These are phyloP conservation scores for Tuber microsphaerosporum DNA, from an alignment of 495 filamentous ascomycete species.

Conservation along the genomic window DNA sequence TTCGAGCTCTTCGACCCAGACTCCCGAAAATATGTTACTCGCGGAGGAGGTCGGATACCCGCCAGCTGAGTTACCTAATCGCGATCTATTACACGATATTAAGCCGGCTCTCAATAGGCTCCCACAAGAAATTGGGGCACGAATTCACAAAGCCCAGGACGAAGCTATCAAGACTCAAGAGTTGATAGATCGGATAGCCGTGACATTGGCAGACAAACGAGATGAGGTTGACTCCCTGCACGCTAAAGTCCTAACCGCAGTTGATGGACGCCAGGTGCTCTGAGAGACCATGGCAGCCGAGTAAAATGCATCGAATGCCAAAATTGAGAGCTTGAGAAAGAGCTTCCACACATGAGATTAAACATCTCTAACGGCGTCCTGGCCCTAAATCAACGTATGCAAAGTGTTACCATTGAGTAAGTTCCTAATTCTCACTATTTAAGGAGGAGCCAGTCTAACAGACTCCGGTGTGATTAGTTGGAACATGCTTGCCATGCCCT, in stretches of 20 bases:
- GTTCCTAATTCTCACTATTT: conserved; percentile 35
- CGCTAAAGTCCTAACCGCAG: conserved; percentile 71
- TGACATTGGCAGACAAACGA: conserved; percentile 88
- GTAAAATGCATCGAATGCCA: conserved; percentile 75
- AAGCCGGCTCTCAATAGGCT: conserved; percentile 69
- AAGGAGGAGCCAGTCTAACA: conserved; percentile 3
- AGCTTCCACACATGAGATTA: conserved; percentile 82
- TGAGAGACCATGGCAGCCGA: conserved; percentile 81
- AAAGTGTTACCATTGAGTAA: conserved; percentile 91
- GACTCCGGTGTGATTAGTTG: conserved; percentile 68
- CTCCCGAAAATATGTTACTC: conserved; percentile 54
- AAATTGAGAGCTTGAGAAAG: conserved; percentile 98
- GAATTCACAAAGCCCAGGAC: conserved; percentile 71
- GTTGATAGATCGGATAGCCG: conserved; percentile 81
- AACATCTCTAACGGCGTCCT: conserved; percentile 81
- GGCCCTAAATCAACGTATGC: conserved; percentile 87
- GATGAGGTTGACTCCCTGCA: conserved; percentile 85
- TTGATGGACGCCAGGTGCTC: conserved; percentile 88
- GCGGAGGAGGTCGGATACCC: conserved; percentile 79
- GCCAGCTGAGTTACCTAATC: conserved; percentile 73
- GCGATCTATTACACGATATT: conserved; percentile 74
- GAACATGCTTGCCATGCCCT: conserved; percentile 73
- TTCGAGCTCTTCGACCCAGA: conserved; percentile 68
- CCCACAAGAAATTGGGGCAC: conserved; percentile 79
- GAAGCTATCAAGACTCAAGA: conserved; percentile 86